phyloP scores from a whole-genome alignment of 129 eudicot species.

The Helianthus annuus region HanXRQr2.0-SUNRISE NC_035447.2:174802873-174803372 shows the following conservation, averaged over 20 bases:
- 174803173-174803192: constrained; percentile 98
- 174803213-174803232: constrained; percentile 77
- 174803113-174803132: constrained; percentile 13
- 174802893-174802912: too few relatives aligned
- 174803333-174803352: too few relatives aligned
- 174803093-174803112: background rate
- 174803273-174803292: constrained; percentile 3
- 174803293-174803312: constrained; percentile 11
- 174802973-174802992: too few relatives aligned
- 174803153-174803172: constrained; percentile 96
- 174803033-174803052: too few relatives aligned
- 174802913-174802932: too few relatives aligned
- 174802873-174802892: too few relatives aligned
- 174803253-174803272: background rate
- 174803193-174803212: constrained; percentile 94
- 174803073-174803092: background rate
- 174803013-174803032: too few relatives aligned
- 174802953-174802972: too few relatives aligned
- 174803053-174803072: background rate
- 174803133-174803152: constrained; percentile 18
- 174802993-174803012: too few relatives aligned
- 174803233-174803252: background rate
- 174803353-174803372: too few relatives aligned
- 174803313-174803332: too few relatives aligned
- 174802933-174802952: too few relatives aligned